Conservation (phyloP, 2,329 filamentous ascomycete genomes). For the Trichoderma sp. region DNA sequence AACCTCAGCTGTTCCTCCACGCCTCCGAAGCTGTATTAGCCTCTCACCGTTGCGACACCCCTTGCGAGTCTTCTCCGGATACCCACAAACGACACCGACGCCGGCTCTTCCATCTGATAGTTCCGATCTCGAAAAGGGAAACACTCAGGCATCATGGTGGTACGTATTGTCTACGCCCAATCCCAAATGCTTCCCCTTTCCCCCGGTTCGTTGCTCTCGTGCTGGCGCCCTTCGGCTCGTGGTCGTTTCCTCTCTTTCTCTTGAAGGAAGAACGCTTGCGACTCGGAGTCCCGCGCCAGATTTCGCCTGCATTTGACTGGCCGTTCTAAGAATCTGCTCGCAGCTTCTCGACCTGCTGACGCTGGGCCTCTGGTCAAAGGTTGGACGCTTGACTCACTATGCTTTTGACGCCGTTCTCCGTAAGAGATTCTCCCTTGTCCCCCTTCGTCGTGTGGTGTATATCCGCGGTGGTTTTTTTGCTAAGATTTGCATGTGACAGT, state of each 20-base stretch:
- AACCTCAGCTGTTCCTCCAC: slow-evolving; percentile 27
- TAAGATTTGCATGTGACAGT: slow-evolving; percentile 54
- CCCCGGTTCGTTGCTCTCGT: slow-evolving; percentile 24
- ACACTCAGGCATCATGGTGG: slow-evolving; percentile 39
- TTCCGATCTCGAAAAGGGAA: neutral
- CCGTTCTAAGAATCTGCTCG: slow-evolving; percentile 42
- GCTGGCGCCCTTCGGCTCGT: slow-evolving; percentile 10
- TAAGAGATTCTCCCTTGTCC: slow-evolving; percentile 48
- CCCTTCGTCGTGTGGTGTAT: neutral
- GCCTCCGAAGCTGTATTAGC: slow-evolving; percentile 23
- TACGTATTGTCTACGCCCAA: slow-evolving; percentile 33
- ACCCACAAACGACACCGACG: neutral
- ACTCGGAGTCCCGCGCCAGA: slow-evolving; percentile 28
- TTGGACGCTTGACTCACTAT: slow-evolving; percentile 91
- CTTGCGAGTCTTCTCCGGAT: slow-evolving; percentile 14
- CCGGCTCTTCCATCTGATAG: neutral
- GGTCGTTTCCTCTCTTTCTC: neutral
- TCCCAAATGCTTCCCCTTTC: slow-evolving; percentile 6
- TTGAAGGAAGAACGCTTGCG: slow-evolving; percentile 29
- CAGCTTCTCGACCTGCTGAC: slow-evolving; percentile 69
- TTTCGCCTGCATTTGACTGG: slow-evolving; percentile 33
- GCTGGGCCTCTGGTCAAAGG: slow-evolving; percentile 72
- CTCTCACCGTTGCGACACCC: slow-evolving; percentile 28
- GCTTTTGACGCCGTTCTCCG: slow-evolving; percentile 92
- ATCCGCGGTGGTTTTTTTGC: neutral